Evolutionary conservation across 331 rosid species (phyloP).

Genomic region (Rosa hybrid): DNA sequence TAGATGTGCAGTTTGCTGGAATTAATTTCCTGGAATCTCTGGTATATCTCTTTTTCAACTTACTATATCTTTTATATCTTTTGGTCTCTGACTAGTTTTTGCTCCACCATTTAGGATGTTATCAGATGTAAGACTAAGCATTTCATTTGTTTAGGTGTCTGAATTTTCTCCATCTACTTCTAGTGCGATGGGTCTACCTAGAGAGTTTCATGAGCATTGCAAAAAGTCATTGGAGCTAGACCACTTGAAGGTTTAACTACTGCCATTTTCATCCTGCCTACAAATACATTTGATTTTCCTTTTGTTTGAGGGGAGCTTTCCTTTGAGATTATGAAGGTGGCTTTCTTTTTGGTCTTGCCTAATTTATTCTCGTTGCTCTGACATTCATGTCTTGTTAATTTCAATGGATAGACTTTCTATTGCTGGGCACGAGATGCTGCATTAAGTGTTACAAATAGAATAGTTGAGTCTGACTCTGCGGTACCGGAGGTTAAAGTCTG

Average conservation of each 20-base stretch:
- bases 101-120: constrained; percentile 29
- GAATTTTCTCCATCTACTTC: constrained; percentile 98
- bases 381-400: constrained; percentile 10
- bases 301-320: constrained; percentile 19
- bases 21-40: constrained; percentile 79
- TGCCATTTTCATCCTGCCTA: constrained; percentile 20
- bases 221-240: constrained; percentile 75
- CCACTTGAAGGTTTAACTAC: constrained; percentile 67
- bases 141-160: constrained; percentile 55
- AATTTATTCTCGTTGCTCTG: constrained; percentile 1
- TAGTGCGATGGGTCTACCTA: constrained; percentile 92
- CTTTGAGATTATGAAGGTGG: constrained; percentile 15
- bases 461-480: constrained; percentile 63
- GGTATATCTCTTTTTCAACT: constrained; percentile 45
- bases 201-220: constrained; percentile 97
- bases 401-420: constrained; percentile 62
- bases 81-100: constrained; percentile 23
- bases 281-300: constrained; percentile 7
- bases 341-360: constrained; percentile 19
- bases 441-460: constrained; percentile 67
- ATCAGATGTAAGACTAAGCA: constrained; percentile 16
- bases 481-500: constrained; percentile 89
- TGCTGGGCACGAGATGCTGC: constrained; percentile 92
- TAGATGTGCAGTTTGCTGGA: constrained; percentile 83
- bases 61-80: constrained; percentile 9